Evolutionary conservation across 129 eudicot genomes (phyloP).

Genomic region (Flaveria bidentis): DNA sequence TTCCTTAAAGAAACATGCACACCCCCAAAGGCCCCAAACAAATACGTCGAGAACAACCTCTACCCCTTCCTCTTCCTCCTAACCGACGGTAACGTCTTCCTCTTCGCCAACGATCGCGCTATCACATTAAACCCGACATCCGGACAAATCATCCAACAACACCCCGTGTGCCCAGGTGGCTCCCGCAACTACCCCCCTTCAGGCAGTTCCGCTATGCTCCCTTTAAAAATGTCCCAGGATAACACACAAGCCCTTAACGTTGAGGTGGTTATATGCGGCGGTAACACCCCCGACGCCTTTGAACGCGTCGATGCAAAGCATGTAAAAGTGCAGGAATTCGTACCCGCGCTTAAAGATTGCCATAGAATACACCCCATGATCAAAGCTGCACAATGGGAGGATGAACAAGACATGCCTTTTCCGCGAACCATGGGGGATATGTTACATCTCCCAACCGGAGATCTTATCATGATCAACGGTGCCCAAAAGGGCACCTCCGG

Average conservation of each 20-base stretch:
- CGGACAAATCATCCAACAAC: slow-evolving; percentile 28
- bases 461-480: slow-evolving; percentile 68
- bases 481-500: slow-evolving; percentile 71
- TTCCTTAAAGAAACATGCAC: slow-evolving; percentile 60
- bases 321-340: slow-evolving; percentile 25
- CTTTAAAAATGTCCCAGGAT: slow-evolving; percentile 33
- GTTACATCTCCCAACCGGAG: slow-evolving; percentile 68
- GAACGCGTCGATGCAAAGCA: slow-evolving; percentile 43
- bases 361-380: slow-evolving; percentile 45
- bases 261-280: slow-evolving; percentile 76
- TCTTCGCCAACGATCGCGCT: slow-evolving; percentile 58
- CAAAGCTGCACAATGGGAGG: slow-evolving; percentile 53
- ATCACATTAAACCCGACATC: slow-evolving; percentile 34
- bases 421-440: slow-evolving; percentile 72
- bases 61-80: slow-evolving; percentile 66
- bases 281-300: slow-evolving; percentile 52
- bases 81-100: slow-evolving; percentile 61
- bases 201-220: slow-evolving; percentile 52
- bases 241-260: slow-evolving; percentile 15
- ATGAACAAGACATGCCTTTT: slow-evolving; percentile 69
- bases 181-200: slow-evolving; percentile 80
- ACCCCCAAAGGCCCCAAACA: slow-evolving; percentile 26
- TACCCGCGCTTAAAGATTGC: slow-evolving; percentile 60
- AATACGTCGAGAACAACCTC: slow-evolving; percentile 60
- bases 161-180: slow-evolving; percentile 55